These are phyloP conservation scores for Pascua guehoae DNA, from an alignment of 1,284 basidiomycete species.

Conservation along the genomic window DNA sequence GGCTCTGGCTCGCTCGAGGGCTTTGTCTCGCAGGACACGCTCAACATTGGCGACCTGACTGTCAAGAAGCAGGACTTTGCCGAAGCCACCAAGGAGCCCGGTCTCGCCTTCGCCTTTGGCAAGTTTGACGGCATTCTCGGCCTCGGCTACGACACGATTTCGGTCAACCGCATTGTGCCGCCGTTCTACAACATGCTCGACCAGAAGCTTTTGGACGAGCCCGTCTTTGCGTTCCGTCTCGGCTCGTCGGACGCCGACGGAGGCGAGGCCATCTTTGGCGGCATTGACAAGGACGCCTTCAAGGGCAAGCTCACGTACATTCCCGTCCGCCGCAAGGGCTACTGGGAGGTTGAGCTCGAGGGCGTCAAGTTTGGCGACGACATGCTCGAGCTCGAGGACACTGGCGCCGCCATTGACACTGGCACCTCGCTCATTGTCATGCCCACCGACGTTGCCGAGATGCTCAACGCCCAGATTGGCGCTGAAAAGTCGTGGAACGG, in stretches of 20 bases:
- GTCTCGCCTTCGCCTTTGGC: conserved; percentile 91
- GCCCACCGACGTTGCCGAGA: conserved; percentile 92
- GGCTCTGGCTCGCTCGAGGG: conserved; percentile 97
- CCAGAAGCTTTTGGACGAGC: conserved; percentile 73
- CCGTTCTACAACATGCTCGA: conserved; percentile 95
- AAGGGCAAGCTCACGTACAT: conserved; percentile 80
- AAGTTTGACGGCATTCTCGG: conserved; percentile 96
- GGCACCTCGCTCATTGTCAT: conserved; percentile 60
- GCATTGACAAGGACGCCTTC: conserved; percentile 76
- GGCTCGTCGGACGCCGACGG: conserved; percentile 80
- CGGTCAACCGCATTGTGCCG: conserved; percentile 85
- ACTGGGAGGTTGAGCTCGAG: conserved; percentile 96
- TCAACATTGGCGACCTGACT: conserved; percentile 78
- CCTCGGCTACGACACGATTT: conserved; percentile 91
- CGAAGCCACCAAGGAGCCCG: conserved; percentile 94
- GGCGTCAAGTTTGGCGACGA: conserved; percentile 81
- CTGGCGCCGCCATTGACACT: conserved; percentile 91
- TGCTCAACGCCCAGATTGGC: conserved; percentile 82
- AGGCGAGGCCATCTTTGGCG: conserved; percentile 91
- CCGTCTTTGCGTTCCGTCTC: conserved; percentile 92
- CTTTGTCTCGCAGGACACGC: conserved; percentile 80
- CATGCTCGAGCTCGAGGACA: conserved; percentile 77
- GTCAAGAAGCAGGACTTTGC: conserved; percentile 85
- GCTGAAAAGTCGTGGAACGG: conserved; percentile 91
- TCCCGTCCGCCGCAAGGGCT: conserved; percentile 91